Percentiles rank a stretch among this genome's conserved stretches.
Conservation (phyloP, 371 early-diverging fungal species). For the Capniomyces stellatus region DNA sequence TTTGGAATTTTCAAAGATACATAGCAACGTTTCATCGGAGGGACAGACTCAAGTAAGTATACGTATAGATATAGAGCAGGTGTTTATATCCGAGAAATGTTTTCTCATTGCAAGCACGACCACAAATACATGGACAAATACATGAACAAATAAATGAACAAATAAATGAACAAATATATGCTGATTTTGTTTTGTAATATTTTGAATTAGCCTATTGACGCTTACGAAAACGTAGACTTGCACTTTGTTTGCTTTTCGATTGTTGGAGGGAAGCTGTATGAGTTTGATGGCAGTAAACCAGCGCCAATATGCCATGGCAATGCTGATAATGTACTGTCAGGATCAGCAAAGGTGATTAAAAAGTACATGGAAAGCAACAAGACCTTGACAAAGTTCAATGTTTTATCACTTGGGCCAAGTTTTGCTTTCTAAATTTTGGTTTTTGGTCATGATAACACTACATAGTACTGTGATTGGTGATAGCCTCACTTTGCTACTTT, state of each 20-base stretch:
- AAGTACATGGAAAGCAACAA: constrained; percentile 35
- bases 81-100: no score
- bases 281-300: constrained; percentile 68
- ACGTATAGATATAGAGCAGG: no score
- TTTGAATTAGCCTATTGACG: constrained; percentile 45
- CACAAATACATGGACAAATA: no score
- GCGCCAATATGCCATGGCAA: constrained; percentile 73
- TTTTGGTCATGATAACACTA: no score
- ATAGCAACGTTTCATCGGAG: constrained; percentile 34
- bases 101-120: no score
- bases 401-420: constrained; percentile 5
- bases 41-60: constrained; percentile 77
- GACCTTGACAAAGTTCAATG: not conserved
- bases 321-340: constrained; percentile 36
- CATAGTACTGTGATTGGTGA: no score
- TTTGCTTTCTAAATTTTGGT: not conserved
- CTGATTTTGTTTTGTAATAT: no score
- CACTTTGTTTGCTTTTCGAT: constrained; percentile 74
- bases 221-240: constrained; percentile 49
- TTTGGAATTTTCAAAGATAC: constrained; percentile 34
- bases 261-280: constrained; percentile 54
- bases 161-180: no score
- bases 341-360: constrained; percentile 40
- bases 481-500: no score
- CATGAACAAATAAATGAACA: no score